Base-by-base conservation (phyloP, 169 alveolate species). In the Condylostoma magnum region DNA sequence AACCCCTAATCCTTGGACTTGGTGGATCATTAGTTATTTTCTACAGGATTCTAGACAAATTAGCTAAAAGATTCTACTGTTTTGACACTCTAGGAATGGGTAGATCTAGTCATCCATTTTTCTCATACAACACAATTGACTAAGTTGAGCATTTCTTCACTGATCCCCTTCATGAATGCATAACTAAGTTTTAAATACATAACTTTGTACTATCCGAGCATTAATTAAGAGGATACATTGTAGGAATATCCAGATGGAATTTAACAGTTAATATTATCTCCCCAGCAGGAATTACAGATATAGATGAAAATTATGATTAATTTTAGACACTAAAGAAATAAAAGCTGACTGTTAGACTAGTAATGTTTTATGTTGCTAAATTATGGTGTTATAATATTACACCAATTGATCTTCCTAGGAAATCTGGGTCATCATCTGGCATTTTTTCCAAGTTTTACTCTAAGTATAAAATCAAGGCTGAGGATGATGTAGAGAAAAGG, bases 61-160 rank as follows among this genome's bases (percentile, higher is more conserved):
- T 83, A 0, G 41, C 71, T 1, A 47, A 41, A 41, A 37, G 72
- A 18, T 30, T 82, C 18, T 63, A 63, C 44, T 8, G 55, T 15
- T 41, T 82, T 37, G 90, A 82, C 73, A 22, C 69, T 10, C 63
- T 82, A 18, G 90, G 90, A 0, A 71, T 54, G 81, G 90, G 90
- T n/a, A 47, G 76, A 18, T 80, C 90, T 15, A 48, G 84, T 6
- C 18, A 91, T 15, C 94, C 94, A 18, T 63, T 54, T 43, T 73
- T 79, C 37, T 67, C 34, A 10, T 57, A 66, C n/a, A 47, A 20
- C 6, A 57, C 69, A 22, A 58, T 77, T 46, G 76, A 77, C 4
- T 76, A 80, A 54, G 81, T 87, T 37, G 82, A 75, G 50, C 74
- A 63, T 41, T 87, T 80, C 72, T 83, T 87, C 53, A 82, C 83